Conservation (phyloP, 164 flowering plant genomes). For the Hamamelis virginiana region DNA sequence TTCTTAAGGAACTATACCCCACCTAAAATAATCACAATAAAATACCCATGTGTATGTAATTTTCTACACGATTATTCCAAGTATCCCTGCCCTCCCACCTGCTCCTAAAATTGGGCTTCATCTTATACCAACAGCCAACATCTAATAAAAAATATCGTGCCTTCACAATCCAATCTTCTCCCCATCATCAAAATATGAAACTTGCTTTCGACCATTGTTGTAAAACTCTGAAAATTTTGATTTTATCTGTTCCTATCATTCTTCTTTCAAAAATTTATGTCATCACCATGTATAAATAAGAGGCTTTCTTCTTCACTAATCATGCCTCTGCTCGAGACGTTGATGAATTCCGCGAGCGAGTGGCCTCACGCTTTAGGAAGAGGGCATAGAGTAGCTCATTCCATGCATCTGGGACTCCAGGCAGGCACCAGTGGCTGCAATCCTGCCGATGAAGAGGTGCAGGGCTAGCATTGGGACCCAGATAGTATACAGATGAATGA, state of each 20-base stretch:
- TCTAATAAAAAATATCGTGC: background rate
- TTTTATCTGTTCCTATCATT: background rate
- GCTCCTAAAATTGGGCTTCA: background rate
- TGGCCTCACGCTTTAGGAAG: slow-evolving; percentile 37
- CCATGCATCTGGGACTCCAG: slow-evolving; percentile 94
- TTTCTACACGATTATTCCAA: background rate
- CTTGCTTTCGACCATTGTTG: too few relatives aligned
- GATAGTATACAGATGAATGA: slow-evolving; percentile 76
- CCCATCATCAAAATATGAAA: too few relatives aligned
- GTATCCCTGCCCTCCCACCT: background rate
- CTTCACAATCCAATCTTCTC: background rate
- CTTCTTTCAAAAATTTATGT: background rate
- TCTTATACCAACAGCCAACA: background rate
- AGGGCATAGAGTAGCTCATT: slow-evolving; percentile 81
- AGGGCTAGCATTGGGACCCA: slow-evolving; percentile 41
- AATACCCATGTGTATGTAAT: background rate
- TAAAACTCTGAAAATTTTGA: background rate
- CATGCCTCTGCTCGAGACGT: slow-evolving; percentile 14
- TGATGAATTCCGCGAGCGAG: slow-evolving; percentile 27
- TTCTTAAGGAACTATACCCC: background rate
- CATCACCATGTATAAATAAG: background rate
- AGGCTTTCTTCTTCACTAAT: background rate
- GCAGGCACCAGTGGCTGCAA: slow-evolving; percentile 99
- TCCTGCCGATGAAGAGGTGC: slow-evolving; percentile 78
- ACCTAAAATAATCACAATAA: slow-evolving; percentile 1